A percentile compares a stretch with the other conserved stretches of the same genome.
phyloP scores from a whole-genome alignment of 2,329 filamentous ascomycete species.

The Stromatinia cepivora region DNA sequence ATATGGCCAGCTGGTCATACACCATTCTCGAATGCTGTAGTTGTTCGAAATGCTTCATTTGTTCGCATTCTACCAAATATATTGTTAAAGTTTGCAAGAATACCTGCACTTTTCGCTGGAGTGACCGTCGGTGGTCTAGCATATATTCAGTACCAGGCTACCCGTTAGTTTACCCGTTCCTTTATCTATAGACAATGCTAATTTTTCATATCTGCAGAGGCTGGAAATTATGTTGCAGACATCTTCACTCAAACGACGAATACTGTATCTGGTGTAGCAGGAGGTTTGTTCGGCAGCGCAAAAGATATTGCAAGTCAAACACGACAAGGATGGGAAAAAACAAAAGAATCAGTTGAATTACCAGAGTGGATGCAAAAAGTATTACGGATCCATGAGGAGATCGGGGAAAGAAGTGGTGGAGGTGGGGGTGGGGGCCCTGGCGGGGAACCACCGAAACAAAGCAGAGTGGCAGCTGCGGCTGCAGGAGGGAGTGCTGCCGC shows the following conservation, averaged over 20 bases:
- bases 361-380: constrained; percentile 81
- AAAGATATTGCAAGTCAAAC: constrained; percentile 78
- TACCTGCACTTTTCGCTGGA: constrained; percentile 90
- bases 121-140: constrained; percentile 82
- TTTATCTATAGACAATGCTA: neutral
- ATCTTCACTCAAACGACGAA: constrained; percentile 73
- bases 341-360: constrained; percentile 71
- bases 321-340: constrained; percentile 76
- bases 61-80: constrained; percentile 75
- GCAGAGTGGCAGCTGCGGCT: constrained; percentile 60
- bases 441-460: constrained; percentile 55
- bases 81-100: constrained; percentile 81
- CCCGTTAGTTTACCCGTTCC: constrained; percentile 56
- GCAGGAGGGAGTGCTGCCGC: constrained; percentile 72
- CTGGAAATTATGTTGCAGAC: constrained; percentile 75
- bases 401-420: constrained; percentile 48
- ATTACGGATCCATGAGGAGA: constrained; percentile 60
- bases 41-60: constrained; percentile 64
- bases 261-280: constrained; percentile 67
- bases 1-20: constrained; percentile 77
- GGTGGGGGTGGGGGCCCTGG: constrained; percentile 47
- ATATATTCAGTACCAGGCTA: constrained; percentile 95
- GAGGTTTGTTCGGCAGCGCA: constrained; percentile 68
- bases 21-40: constrained; percentile 77
- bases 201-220: constrained; percentile 50